Base-by-base conservation (phyloP, 139 green algal genomes). In the Desmodesmus armatus region DNA sequence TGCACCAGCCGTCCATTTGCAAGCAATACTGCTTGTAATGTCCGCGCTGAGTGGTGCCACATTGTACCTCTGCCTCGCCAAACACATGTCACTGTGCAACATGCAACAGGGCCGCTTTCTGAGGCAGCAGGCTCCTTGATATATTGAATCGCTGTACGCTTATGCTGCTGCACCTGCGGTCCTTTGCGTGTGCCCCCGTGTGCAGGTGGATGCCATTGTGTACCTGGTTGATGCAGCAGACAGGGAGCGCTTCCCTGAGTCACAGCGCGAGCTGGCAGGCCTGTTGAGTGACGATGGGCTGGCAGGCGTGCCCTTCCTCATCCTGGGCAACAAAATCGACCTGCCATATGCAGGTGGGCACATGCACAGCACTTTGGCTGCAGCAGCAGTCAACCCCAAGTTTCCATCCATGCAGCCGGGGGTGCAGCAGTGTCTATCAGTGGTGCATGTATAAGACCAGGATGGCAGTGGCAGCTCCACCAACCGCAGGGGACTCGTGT, bases 281-380 rank as follows among this genome's bases (percentile, higher is more conserved):
- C 92, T 99, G 77, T 91, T 99, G 23, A 93, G 90, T 25, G 97
- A 99, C 82, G 97, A 99, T 84, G 93, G 91, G 17, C 91, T 99
- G 0, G 74, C 86, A 25, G 90, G 91, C n/a, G 97, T 99, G 47
- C 97, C 97, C 7, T 98, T 99, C 90, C 89, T 99, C 31, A 85
- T 99, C 2, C 91, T 99, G 76, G 97, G 97, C 71, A 99, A 99
- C 96, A 99, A 99, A 90, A 99, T 99, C 77, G 98, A 99, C 88
- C 94, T 99, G 75, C 96, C 97, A 1, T 63, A 74, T 43, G 55
- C 58, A 67, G 76, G 76, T 81, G 9, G 33, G 63, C 41, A 33
- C 11, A 9, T 33, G n/a, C n/a, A n/a, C n/a, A n/a, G n/a, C n/a
- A 62, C 51, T 27, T 13, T 17, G 51, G 51, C 51, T 13, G 51